Base-by-base conservation (phyloP, 192 early-diverging fungal genomes). In the Backusella mclennaniae region DNA sequence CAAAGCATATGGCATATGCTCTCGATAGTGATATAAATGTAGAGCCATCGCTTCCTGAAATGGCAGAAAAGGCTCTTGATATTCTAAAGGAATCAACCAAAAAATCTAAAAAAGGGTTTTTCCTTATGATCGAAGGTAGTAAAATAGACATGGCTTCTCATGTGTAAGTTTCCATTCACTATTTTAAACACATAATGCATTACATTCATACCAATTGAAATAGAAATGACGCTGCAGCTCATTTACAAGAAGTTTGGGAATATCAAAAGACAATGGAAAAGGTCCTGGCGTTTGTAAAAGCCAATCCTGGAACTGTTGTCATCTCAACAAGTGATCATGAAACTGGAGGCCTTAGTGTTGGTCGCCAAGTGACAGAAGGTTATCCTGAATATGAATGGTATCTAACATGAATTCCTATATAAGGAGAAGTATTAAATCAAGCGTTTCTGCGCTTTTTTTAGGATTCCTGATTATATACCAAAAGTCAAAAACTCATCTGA, bases 71-170 rank as follows among this genome's bases (percentile, higher is more conserved):
- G 80, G 96, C 96, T 6, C 75, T 99, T 31, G 76, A 80, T 4
- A 83, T 97, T 6, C 85, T 99, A 21, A 36, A 85, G 0, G 29
- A 82, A 11, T 86, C 89, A 4, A 84, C 84, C 1, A 77, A 78
- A 56, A 77, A 84, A 71, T 81, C 83, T 17, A 85, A 89, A 53
- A 75, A 83, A 0, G 96, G 98, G 5, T 99, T 98, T 84, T 96
- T 99, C 78, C 82, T 99, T 78, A 95, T 99, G 95, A 92, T 99
- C 72, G 98, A 98, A 86, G 95, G 98, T 41, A 94, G 92, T 74
- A 86, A 95, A 44, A 99, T 99, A 71, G 89, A 99, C 80, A 97
- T 98, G 96, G 98, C 95, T 2, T 97, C 93, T 8, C 98, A 99
- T 79, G 81, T 83, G 86, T 84, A 83, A 73, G 81, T 77, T 9